A percentile compares a stretch with the other conserved stretches of the same genome.
These are phyloP conservation scores for Cladosporium colombiae DNA, from an alignment of 2,329 filamentous ascomycete species.

Conservation along the genomic window DNA sequence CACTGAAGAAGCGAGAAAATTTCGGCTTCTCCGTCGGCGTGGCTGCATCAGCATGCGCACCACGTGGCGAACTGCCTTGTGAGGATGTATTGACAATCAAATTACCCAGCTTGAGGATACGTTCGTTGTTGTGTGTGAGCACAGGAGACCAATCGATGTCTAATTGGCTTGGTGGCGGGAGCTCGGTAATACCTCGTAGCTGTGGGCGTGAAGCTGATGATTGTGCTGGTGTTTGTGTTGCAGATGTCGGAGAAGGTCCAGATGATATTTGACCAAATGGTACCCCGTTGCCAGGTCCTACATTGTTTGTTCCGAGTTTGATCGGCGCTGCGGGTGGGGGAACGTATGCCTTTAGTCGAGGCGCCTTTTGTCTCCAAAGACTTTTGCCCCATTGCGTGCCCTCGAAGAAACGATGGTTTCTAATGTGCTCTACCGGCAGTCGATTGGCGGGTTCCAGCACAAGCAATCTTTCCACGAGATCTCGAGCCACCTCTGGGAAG, in stretches of 20 bases:
- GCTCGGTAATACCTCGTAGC: constrained; percentile 84
- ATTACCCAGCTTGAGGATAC: constrained; percentile 92
- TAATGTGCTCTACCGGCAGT: constrained; percentile 92
- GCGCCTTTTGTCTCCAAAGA: constrained; percentile 88
- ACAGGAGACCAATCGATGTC: constrained; percentile 99
- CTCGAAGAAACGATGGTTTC: constrained; percentile 93
- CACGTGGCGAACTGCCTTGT: constrained; percentile 70
- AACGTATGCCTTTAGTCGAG: constrained; percentile 79
- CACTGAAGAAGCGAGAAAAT: constrained; percentile 89
- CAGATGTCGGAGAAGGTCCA: constrained; percentile 24
- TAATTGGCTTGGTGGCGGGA: constrained; percentile 92
- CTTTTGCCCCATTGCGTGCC: constrained; percentile 80
- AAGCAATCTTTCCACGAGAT: constrained; percentile 85
- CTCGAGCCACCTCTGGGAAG: constrained; percentile 81
- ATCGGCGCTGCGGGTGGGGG: constrained; percentile 54
- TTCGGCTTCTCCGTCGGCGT: constrained; percentile 64
- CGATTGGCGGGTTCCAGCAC: constrained; percentile 84
- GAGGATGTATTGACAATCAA: constrained; percentile 80
- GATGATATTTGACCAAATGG: constrained; percentile 40
- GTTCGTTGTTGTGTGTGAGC: constrained; percentile 83
- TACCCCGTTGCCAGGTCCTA: constrained; percentile 25
- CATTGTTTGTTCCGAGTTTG: constrained; percentile 29
- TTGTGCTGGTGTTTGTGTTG: constrained; percentile 17
- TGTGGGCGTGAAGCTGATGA: constrained; percentile 55
- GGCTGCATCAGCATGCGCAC: constrained; percentile 68